Conservation (phyloP, 768 basidiomycete species). For the Termitomyces sp. region DNA sequence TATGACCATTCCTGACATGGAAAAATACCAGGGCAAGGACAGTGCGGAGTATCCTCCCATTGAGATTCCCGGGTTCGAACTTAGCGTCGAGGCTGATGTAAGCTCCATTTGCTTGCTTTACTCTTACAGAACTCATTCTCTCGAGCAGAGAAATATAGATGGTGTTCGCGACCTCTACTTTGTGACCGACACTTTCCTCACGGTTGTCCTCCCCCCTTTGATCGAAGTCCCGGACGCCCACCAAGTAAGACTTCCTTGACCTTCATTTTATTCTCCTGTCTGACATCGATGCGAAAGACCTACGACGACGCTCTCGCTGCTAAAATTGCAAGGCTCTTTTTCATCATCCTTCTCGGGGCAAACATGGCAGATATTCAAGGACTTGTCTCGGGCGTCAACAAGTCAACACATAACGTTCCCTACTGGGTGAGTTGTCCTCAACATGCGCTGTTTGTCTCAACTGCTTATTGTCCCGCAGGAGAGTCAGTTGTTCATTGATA, state of each 20-base stretch:
- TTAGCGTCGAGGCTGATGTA: neutral
- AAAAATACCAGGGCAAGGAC: neutral
- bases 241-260: neutral
- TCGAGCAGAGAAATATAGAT: neutral
- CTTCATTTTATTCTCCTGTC: neutral
- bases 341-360: neutral
- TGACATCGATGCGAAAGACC: neutral
- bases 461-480: no score
- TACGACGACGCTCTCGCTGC: neutral
- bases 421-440: no score
- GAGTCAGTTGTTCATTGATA: neutral
- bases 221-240: neutral
- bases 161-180: neutral
- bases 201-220: no score
- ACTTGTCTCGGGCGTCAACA: no score
- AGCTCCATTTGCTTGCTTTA: neutral
- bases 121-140: neutral
- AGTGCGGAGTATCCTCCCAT: neutral
- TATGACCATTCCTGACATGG: neutral
- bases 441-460: no score
- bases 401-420: no score
- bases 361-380: neutral
- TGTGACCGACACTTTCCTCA: neutral
- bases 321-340: neutral
- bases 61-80: no score